phyloP scores from a whole-genome alignment of 192 early-diverging fungal species.

The Podila epicladia region DNA sequence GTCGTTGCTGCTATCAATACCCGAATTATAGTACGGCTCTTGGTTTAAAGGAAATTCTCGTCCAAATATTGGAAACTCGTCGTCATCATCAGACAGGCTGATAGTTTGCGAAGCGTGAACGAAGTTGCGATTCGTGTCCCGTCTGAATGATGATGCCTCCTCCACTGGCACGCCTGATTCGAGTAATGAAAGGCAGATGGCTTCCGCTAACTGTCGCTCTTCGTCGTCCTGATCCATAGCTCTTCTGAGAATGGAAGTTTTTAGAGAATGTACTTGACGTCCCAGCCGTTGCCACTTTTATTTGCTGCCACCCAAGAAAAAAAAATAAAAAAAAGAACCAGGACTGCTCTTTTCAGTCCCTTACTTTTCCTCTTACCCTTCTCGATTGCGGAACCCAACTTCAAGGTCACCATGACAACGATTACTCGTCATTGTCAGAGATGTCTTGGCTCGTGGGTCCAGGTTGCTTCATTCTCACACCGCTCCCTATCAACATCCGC shows the following conservation, averaged over 20 bases:
- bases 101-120: background rate
- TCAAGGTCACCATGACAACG: background rate
- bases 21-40: too few relatives aligned
- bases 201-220: constrained; percentile 29
- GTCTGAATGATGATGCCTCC: background rate
- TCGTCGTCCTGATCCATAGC: constrained; percentile 28
- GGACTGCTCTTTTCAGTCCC: too few relatives aligned
- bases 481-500: background rate
- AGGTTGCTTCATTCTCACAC: background rate
- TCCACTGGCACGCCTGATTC: constrained; percentile 4
- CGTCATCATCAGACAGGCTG: background rate
- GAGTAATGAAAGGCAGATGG: constrained; percentile 35
- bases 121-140: background rate
- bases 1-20: too few relatives aligned
- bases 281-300: too few relatives aligned
- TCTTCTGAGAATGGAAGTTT: background rate
- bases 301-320: too few relatives aligned
- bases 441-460: background rate
- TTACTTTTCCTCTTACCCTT: too few relatives aligned
- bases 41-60: too few relatives aligned
- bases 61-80: too few relatives aligned
- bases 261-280: background rate
- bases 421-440: background rate
- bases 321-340: too few relatives aligned
- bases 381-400: too few relatives aligned